A percentile compares a stretch with the other conserved stretches of the same genome.
phyloP scores from a whole-genome alignment of 108 stramenopile species.

The Nitzschia sp. region DNA sequence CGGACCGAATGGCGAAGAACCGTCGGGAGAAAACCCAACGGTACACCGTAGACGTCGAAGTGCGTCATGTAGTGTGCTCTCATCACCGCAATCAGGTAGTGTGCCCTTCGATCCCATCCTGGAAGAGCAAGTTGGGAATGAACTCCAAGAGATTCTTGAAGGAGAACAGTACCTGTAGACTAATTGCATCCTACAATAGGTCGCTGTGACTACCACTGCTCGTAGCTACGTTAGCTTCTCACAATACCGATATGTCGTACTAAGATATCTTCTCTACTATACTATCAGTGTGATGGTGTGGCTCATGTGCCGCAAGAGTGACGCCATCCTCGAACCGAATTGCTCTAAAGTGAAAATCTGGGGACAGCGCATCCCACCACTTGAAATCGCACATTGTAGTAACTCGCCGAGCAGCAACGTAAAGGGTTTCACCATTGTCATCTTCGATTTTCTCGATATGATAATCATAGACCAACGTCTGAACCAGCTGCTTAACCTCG shows the following conservation, averaged over 20 bases:
- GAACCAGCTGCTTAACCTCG: constrained; percentile 89
- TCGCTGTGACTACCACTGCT: no score
- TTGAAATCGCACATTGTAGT: constrained; percentile 82
- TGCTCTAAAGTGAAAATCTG: constrained; percentile 83
- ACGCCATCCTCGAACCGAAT: constrained; percentile 87
- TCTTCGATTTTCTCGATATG: constrained; percentile 46
- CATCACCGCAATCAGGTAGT: neutral
- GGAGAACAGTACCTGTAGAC: constrained; percentile 17
- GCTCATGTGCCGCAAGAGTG: constrained; percentile 70
- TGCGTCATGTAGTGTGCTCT: constrained; percentile 25
- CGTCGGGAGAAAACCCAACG: neutral
- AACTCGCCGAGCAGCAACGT: constrained; percentile 56
- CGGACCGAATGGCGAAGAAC: neutral
- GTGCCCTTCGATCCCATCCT: constrained; percentile 17
- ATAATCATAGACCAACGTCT: constrained; percentile 87
- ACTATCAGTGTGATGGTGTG: constrained; percentile 87
- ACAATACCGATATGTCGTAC: no score
- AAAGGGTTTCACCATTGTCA: constrained; percentile 59
- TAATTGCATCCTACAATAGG: no score
- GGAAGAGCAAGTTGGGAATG: constrained; percentile 33
- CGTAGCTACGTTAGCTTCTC: no score
- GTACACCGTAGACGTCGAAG: constrained; percentile 24
- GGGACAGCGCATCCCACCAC: constrained; percentile 75
- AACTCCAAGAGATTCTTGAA: constrained; percentile 31
- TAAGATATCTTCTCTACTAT: no score